Evolutionary conservation across 2,329 filamentous ascomycete genomes (phyloP).

Genomic region (Fonsecaea pedrosoi): DNA sequence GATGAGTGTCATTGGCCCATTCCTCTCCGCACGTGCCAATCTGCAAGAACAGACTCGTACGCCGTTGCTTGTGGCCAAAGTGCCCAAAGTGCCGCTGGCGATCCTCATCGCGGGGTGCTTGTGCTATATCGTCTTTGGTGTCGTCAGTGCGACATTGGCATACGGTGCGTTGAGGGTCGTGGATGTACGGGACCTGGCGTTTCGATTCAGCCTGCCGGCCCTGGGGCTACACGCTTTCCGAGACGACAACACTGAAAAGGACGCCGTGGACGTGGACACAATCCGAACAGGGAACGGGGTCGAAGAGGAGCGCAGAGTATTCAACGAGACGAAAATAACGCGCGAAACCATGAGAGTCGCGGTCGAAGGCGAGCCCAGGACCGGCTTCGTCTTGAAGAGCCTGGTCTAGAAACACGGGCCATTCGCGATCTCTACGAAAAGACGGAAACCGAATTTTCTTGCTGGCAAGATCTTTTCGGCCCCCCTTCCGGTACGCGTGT

Average conservation of each 20-base stretch:
- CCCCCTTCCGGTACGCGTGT: background rate
- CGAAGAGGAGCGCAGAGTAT: slow-evolving; percentile 15
- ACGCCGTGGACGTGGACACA: slow-evolving; percentile 14
- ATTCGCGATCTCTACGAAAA: too few relatives aligned
- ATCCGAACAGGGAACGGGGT: background rate
- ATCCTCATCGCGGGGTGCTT: slow-evolving; percentile 34
- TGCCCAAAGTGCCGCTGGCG: slow-evolving; percentile 35
- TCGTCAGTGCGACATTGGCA: slow-evolving; percentile 21
- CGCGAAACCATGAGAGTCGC: slow-evolving; percentile 31
- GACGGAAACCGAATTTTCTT: background rate
- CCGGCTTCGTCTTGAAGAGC: slow-evolving; percentile 31
- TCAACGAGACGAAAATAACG: slow-evolving; percentile 31
- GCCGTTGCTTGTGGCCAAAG: slow-evolving; percentile 36
- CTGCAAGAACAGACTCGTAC: slow-evolving; percentile 33
- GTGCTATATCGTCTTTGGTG: slow-evolving; percentile 34
- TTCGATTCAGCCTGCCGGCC: slow-evolving; percentile 31
- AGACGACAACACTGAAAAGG: slow-evolving; percentile 22
- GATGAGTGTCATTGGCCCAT: slow-evolving; percentile 37
- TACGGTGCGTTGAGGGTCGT: slow-evolving; percentile 24
- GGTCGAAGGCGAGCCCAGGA: slow-evolving; percentile 28
- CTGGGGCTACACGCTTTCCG: slow-evolving; percentile 32
- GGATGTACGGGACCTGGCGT: slow-evolving; percentile 32
- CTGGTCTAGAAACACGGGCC: slow-evolving; percentile 19
- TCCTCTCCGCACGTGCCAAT: slow-evolving; percentile 31
- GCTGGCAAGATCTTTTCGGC: slow-evolving; percentile 4